phyloP scores from a whole-genome alignment of 495 filamentous ascomycete genomes.

The Annulohypoxylon bovei region DNA sequence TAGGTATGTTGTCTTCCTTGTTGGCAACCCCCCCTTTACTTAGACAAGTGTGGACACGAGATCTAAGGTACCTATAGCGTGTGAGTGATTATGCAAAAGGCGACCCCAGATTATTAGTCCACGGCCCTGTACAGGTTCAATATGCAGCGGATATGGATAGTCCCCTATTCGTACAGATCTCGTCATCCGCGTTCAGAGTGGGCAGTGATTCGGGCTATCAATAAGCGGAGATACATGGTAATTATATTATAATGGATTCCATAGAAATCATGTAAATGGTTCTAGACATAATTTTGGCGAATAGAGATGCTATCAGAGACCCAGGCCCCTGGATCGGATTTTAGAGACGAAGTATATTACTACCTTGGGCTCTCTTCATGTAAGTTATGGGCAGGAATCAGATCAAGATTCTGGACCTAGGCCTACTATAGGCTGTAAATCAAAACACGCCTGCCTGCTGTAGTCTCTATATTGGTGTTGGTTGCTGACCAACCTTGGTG shows the following conservation, averaged over 20 bases:
- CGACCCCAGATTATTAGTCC: not conserved
- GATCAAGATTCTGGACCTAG: not conserved
- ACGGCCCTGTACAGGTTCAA: not conserved
- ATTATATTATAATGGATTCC: conserved; percentile 1
- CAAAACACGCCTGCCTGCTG: not conserved
- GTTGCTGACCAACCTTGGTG: not conserved
- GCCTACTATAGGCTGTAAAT: not conserved
- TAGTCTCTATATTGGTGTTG: not conserved
- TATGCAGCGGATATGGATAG: not conserved
- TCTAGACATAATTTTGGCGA: not conserved
- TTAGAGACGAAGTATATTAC: not conserved
- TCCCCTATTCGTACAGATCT: not conserved
- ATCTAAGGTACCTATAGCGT: not conserved
- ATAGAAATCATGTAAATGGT: not conserved
- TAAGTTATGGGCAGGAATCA: not conserved
- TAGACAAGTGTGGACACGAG: not conserved
- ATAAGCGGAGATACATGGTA: not conserved
- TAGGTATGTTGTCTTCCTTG: not conserved
- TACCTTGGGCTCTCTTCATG: not conserved
- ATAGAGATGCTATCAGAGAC: not conserved
- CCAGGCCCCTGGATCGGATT: conserved; percentile 18
- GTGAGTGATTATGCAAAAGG: not conserved
- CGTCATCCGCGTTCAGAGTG: not conserved
- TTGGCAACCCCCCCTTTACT: not conserved
- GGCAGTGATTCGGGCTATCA: not conserved